Conservation (phyloP, 371 early-diverging fungal species). For the Mortierella sp. region DNA sequence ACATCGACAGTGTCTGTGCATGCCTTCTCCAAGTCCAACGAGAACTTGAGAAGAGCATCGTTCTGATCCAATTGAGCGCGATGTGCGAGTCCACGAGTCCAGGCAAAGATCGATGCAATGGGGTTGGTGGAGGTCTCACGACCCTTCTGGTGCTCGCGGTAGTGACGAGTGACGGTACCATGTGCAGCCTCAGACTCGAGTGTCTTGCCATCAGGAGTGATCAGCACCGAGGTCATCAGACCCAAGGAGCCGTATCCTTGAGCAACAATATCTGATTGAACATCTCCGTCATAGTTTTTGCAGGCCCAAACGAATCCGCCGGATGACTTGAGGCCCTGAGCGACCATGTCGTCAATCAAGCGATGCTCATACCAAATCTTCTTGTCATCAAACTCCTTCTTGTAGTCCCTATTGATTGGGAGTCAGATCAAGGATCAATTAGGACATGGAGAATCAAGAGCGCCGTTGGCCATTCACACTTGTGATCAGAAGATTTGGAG, state of each 20-base stretch:
- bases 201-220: constrained; percentile 92
- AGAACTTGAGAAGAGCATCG: constrained; percentile 73
- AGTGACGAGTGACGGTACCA: constrained; percentile 96
- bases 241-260: constrained; percentile 93
- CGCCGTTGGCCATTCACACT: no score
- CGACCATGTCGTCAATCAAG: constrained; percentile 97
- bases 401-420: constrained; percentile 56
- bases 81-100: constrained; percentile 93
- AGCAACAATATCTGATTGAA: constrained; percentile 92
- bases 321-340: constrained; percentile 92
- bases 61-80: constrained; percentile 90
- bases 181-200: constrained; percentile 96
- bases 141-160: constrained; percentile 94
- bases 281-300: constrained; percentile 96
- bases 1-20: constrained; percentile 85
- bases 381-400: constrained; percentile 69
- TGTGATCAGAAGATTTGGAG: no score
- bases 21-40: constrained; percentile 79
- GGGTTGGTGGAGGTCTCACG: constrained; percentile 91
- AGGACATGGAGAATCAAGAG: no score
- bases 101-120: constrained; percentile 94
- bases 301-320: constrained; percentile 95
- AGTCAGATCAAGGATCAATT: no score
- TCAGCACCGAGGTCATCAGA: constrained; percentile 92
- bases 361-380: constrained; percentile 95